Conservation (phyloP, 2,329 filamentous ascomycete species). For the Beauveria sp. region DNA sequence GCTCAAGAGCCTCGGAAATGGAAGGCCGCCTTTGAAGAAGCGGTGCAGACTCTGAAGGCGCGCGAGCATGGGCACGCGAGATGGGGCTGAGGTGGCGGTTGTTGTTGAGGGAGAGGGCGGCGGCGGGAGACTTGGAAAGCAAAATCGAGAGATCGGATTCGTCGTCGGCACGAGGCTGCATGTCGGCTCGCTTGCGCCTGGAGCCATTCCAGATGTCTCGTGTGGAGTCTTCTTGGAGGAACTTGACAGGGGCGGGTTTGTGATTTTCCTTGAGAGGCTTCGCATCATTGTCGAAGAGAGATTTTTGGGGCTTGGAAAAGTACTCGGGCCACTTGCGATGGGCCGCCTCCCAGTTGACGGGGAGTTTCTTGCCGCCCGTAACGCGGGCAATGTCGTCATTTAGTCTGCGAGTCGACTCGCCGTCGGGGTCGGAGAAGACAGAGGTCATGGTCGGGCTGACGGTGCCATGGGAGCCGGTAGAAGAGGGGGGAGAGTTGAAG, state of each 20-base stretch:
- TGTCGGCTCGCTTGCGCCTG: conserved; percentile 38
- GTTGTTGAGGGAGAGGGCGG: conserved; percentile 19
- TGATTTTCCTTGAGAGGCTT: conserved; percentile 39
- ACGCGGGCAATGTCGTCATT: conserved; percentile 41
- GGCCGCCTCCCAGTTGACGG: conserved; percentile 37
- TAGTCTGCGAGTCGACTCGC: conserved; percentile 45
- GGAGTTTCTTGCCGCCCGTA: conserved; percentile 30
- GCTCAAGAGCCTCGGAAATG: conserved; percentile 27
- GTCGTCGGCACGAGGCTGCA: conserved; percentile 47
- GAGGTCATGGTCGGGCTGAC: conserved; percentile 47
- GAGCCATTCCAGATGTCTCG: conserved; percentile 32
- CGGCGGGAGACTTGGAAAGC: conserved; percentile 32
- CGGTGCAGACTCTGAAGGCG: conserved; percentile 21
- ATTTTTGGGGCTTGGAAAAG: conserved; percentile 32
- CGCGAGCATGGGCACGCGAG: conserved; percentile 26
- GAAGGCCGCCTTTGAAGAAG: conserved; percentile 21
- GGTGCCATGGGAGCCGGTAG: conserved; percentile 50
- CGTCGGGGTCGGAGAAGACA: conserved; percentile 44
- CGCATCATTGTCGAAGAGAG: conserved; percentile 24
- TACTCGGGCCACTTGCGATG: conserved; percentile 47
- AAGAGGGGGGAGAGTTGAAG: conserved; percentile 51
- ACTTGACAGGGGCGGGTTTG: conserved; percentile 27
- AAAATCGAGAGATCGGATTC: conserved; percentile 42
- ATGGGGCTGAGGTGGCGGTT: conserved; percentile 32
- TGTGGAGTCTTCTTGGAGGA: conserved; percentile 32